Percentiles rank a stretch among this genome's conserved stretches.
Evolutionary conservation across 208 protist species (phyloP).

Genomic region (Naegleria lovaniensis): DNA sequence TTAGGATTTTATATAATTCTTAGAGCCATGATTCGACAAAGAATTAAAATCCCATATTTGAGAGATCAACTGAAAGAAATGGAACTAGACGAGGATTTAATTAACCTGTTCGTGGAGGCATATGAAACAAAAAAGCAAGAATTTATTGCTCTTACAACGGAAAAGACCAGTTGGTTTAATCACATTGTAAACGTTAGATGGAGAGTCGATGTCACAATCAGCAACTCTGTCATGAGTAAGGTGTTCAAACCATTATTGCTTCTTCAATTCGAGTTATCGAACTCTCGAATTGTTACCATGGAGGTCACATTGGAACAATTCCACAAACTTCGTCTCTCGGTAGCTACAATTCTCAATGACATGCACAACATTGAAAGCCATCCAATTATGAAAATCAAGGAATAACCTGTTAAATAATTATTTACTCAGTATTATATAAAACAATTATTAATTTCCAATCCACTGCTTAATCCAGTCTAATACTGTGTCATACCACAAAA

Average conservation of each 20-base stretch:
- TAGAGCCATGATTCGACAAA: background rate
- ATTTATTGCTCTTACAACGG: background rate
- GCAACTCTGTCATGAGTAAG: constrained; percentile 20
- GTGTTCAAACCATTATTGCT: constrained; percentile 27
- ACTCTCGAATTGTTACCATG: background rate
- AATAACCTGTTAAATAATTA: background rate
- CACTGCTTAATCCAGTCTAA: constrained; percentile 36
- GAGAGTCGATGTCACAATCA: constrained; percentile 34
- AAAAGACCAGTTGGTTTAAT: constrained; percentile 16
- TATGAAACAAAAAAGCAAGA: constrained; percentile 16
- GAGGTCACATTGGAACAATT: constrained; percentile 25
- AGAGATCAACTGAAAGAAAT: constrained; percentile 1
- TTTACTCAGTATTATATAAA: too few relatives aligned
- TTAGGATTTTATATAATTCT: constrained; percentile 17
- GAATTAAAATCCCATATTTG: background rate
- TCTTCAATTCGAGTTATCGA: constrained; percentile 23
- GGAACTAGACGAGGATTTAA: background rate
- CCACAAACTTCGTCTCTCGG: constrained; percentile 7
- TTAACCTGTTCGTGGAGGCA: background rate
- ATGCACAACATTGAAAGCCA: constrained; percentile 23
- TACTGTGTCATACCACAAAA: constrained; percentile 41
- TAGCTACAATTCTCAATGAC: constrained; percentile 19
- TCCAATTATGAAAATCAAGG: constrained; percentile 32
- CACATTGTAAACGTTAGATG: constrained; percentile 17
- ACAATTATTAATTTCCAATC: background rate